These are phyloP conservation scores for Caryocar brasiliense DNA, from an alignment of 441 rosid genomes.

Conservation along the genomic window DNA sequence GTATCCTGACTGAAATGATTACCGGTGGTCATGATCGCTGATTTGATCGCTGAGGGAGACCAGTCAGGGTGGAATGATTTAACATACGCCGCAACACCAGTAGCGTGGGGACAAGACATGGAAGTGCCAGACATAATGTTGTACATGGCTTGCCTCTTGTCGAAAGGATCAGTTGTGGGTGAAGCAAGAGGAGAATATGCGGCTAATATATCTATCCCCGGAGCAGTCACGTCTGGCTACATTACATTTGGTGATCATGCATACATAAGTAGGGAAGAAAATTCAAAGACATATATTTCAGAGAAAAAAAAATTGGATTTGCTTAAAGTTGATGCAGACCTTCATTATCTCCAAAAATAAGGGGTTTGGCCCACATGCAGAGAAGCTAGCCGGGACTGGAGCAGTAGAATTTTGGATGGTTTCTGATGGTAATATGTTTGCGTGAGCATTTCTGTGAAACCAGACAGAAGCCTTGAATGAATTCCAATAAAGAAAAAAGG, in stretches of 20 bases:
- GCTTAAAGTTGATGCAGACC: constrained; percentile 8
- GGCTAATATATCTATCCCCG: constrained; percentile 46
- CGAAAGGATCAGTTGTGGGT: neutral
- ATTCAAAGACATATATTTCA: too few species aligned
- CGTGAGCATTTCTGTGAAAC: constrained; percentile 14
- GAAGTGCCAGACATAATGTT: constrained; percentile 40
- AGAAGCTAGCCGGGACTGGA: constrained; percentile 31
- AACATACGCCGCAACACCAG: constrained; percentile 44
- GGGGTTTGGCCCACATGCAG: constrained; percentile 43
- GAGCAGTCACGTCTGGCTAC: constrained; percentile 49
- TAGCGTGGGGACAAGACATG: constrained; percentile 51
- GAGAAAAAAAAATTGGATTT: neutral
- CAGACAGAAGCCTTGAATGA: neutral
- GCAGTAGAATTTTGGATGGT: constrained; percentile 14
- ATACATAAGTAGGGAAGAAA: too few species aligned
- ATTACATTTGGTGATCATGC: neutral
- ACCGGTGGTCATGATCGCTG: constrained; percentile 69
- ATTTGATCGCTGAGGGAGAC: constrained; percentile 53
- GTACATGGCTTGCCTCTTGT: constrained; percentile 15
- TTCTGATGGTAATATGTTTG: constrained; percentile 18
- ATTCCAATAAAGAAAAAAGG: neutral
- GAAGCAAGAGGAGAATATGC: constrained; percentile 27
- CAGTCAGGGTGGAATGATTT: constrained; percentile 41
- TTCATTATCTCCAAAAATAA: constrained; percentile 34
- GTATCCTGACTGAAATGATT: neutral